Conservation (phyloP, 2,329 filamentous ascomycete genomes). For the Chlorencoelia australis region DNA sequence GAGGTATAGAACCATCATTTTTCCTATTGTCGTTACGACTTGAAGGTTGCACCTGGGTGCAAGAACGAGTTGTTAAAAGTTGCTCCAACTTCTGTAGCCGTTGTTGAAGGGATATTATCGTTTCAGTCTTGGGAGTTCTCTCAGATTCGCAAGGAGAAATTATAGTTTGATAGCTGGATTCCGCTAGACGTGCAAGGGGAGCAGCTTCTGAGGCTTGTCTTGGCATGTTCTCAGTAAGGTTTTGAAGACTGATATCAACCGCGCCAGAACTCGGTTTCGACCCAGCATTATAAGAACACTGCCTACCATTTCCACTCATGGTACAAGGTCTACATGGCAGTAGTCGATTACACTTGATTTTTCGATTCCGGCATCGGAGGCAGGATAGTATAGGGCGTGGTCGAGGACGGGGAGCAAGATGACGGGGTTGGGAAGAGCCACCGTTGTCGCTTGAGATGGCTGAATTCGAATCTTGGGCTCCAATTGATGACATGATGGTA, state of each 20-base stretch:
- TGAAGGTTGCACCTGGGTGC: not conserved
- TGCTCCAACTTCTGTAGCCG: constrained; percentile 6
- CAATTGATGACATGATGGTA: too few species aligned
- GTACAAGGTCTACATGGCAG: constrained; percentile 45
- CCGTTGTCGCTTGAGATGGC: too few species aligned
- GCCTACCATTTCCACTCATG: constrained; percentile 3
- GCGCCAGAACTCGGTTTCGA: not conserved
- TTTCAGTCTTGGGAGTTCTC: constrained; percentile 3
- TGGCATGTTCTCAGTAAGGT: not conserved
- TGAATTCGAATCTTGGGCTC: too few species aligned
- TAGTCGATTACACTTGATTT: constrained; percentile 49
- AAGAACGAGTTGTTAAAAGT: constrained; percentile 1
- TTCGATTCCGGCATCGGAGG: constrained; percentile 52
- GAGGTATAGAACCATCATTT: not conserved
- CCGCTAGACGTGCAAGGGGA: not conserved
- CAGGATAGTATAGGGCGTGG: constrained; percentile 36
- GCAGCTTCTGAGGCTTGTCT: not conserved
- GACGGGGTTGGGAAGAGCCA: too few species aligned
- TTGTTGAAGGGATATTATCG: constrained; percentile 5
- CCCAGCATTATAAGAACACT: constrained; percentile 10
- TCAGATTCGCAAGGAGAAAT: constrained; percentile 2
- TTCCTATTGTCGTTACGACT: not conserved
- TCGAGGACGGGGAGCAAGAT: too few species aligned
- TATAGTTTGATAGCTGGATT: constrained; percentile 1
- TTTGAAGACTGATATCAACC: not conserved